A percentile compares a stretch with the other conserved stretches of the same genome.
Evolutionary conservation across 2,329 filamentous ascomycete species (phyloP).

Genomic region (Helminthosporium solani): DNA sequence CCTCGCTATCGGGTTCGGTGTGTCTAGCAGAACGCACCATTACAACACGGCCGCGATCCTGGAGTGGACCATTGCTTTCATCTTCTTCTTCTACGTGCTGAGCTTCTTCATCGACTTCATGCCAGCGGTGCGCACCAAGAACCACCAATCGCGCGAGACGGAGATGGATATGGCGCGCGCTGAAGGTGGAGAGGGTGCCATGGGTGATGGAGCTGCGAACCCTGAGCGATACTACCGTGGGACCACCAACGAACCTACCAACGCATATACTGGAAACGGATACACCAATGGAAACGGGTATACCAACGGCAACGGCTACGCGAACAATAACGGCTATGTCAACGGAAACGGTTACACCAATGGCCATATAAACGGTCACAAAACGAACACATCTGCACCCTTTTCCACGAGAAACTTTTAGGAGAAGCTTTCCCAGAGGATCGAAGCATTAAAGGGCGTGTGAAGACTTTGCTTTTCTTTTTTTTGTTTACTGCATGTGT

Average conservation of each 20-base stretch:
- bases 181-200: conserved; percentile 16
- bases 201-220: conserved; percentile 28
- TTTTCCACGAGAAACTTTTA: conserved; percentile 33
- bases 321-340: conserved; percentile 11
- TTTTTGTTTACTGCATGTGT: conserved; percentile 1
- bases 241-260: conserved; percentile 9
- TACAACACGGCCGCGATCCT: conserved; percentile 73
- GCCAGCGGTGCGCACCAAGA: conserved; percentile 68
- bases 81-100: conserved; percentile 86
- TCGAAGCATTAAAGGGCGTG: not conserved
- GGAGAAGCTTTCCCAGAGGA: not conserved
- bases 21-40: conserved; percentile 50
- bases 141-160: conserved; percentile 41
- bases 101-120: conserved; percentile 86
- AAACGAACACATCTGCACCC: conserved; percentile 17
- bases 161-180: conserved; percentile 33
- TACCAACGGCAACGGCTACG: conserved; percentile 15
- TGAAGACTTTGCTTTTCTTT: not conserved
- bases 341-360: conserved; percentile 15
- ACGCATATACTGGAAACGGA: conserved; percentile 19
- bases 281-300: conserved; percentile 18
- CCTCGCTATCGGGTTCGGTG: conserved; percentile 72
- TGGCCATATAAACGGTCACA: conserved; percentile 19
- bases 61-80: conserved; percentile 76
- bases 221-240: conserved; percentile 31